Conservation (phyloP, 441 rosid species). For the Biscutella laevigata region DNA sequence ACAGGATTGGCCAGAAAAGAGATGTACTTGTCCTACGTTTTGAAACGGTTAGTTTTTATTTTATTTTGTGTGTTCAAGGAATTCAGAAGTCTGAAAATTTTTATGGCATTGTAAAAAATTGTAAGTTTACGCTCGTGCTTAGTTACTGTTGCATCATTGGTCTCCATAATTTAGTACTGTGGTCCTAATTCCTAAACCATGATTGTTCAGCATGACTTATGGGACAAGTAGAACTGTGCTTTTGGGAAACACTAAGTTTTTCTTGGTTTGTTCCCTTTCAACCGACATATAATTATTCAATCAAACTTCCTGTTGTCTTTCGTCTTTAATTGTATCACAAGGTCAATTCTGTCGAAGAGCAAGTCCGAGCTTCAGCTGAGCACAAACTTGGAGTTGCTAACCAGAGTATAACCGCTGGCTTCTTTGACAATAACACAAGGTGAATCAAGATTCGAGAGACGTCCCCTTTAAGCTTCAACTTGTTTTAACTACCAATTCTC, state of each 20-base stretch:
- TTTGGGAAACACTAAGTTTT: not conserved
- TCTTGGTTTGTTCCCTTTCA: not conserved
- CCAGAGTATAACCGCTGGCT: slow-evolving; percentile 97
- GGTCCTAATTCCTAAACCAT: not conserved
- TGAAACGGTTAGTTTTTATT: slow-evolving; percentile 62
- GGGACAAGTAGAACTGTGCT: not conserved
- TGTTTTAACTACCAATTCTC: slow-evolving; percentile 2
- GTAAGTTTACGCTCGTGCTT: not conserved
- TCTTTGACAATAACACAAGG: slow-evolving; percentile 95
- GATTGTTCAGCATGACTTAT: slow-evolving; percentile 3
- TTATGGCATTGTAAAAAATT: not conserved
- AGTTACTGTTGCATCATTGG: too few species aligned
- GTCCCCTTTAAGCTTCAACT: slow-evolving; percentile 11
- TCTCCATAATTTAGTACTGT: too few species aligned
- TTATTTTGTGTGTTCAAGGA: not conserved
- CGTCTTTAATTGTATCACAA: slow-evolving; percentile 24
- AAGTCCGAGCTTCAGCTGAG: slow-evolving; percentile 94
- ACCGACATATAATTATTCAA: not conserved
- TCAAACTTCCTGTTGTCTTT: slow-evolving; percentile 16
- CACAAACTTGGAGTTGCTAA: slow-evolving; percentile 98
- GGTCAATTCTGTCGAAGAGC: slow-evolving; percentile 94
- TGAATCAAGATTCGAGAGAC: slow-evolving; percentile 25
- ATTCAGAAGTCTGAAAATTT: not conserved
- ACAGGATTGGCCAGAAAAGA: slow-evolving; percentile 87
- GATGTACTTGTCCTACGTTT: slow-evolving; percentile 95